phyloP scores from a whole-genome alignment of 257 asterid genomes.

The Solanum etuberosum region DNA sequence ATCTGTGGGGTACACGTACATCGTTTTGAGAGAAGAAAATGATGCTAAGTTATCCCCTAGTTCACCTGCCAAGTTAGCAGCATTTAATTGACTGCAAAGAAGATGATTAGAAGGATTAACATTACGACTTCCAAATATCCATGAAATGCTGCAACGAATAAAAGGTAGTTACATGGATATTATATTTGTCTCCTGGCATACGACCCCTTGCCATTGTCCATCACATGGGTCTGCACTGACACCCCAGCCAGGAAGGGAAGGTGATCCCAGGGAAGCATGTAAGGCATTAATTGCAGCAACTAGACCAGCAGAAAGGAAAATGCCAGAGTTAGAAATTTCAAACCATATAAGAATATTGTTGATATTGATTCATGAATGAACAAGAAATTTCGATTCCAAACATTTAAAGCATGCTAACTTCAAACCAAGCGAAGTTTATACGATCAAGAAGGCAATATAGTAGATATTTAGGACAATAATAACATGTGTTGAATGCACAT shows the following conservation, averaged over 20 bases:
- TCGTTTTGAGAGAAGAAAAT: conserved; percentile 50
- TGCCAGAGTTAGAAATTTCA: background rate
- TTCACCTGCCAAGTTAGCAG: conserved; percentile 76
- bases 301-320: conserved; percentile 14
- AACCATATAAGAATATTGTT: background rate
- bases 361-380: background rate
- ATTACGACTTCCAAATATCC: background rate
- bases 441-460: background rate
- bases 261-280: conserved; percentile 45
- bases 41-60: conserved; percentile 59
- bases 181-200: conserved; percentile 33
- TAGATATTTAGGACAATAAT: background rate
- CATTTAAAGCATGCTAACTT: background rate
- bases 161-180: conserved; percentile 31
- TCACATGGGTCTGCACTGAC: conserved; percentile 63
- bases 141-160: background rate
- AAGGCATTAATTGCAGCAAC: conserved; percentile 56
- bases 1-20: conserved; percentile 23
- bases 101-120: background rate
- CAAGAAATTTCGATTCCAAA: background rate
- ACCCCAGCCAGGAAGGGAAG: conserved; percentile 62
- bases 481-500: background rate
- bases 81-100: conserved; percentile 36
- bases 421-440: background rate
- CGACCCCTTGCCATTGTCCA: conserved; percentile 56